Evolutionary conservation across 768 basidiomycete species (phyloP).

Genomic region (Suillus americanus): DNA sequence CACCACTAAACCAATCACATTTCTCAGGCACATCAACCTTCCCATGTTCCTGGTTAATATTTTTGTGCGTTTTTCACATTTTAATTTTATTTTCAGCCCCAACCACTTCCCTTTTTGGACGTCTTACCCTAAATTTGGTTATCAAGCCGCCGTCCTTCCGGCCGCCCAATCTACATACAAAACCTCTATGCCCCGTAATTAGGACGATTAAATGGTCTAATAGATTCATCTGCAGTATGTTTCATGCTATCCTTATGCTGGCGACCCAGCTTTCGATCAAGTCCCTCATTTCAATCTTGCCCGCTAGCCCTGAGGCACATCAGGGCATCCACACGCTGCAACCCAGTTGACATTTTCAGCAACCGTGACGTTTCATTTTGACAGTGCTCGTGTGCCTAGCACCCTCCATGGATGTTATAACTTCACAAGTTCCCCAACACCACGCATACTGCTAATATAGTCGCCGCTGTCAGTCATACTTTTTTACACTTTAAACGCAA

Average conservation of each 20-base stretch:
- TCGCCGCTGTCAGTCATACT: not conserved
- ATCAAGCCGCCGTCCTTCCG: conserved; percentile 7
- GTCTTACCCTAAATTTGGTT: conserved; percentile 5
- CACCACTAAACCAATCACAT: conserved; percentile 33
- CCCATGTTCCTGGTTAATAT: conserved; percentile 28
- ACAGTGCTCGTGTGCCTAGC: conserved; percentile 13
- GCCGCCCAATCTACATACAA: conserved; percentile 13
- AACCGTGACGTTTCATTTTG: conserved; percentile 9
- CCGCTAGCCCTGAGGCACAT: conserved; percentile 10
- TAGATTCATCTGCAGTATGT: conserved; percentile 11
- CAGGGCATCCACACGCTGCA: conserved; percentile 14
- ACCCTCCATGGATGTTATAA: not conserved
- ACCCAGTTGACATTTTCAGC: conserved; percentile 9
- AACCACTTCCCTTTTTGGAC: not conserved
- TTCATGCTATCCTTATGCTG: conserved; percentile 8
- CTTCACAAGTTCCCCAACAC: conserved; percentile 1
- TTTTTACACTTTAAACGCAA: not conserved
- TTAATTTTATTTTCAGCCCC: conserved; percentile 9
- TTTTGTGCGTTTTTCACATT: conserved; percentile 15
- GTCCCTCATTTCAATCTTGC: conserved; percentile 1
- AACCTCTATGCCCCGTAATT: not conserved
- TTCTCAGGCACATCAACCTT: conserved; percentile 34
- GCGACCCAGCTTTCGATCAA: not conserved
- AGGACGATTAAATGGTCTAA: conserved; percentile 21
- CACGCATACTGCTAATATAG: not conserved